Evolutionary conservation across 768 basidiomycete species (phyloP), one percentile per base, ranked within the genome.

Genomic region (Postia placenta): DNA sequence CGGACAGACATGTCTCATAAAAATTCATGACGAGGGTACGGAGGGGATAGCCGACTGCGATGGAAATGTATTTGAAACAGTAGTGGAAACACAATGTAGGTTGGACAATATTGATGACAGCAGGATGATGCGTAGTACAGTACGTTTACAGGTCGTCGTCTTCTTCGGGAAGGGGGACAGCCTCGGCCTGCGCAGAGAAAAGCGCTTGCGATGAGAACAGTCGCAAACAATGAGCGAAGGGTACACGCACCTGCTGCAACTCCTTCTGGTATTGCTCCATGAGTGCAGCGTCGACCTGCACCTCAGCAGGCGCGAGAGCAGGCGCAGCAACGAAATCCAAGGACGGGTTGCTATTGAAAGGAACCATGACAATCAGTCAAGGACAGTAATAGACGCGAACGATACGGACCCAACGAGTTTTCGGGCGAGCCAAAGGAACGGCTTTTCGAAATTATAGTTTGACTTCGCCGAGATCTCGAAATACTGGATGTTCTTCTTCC

Each of bases 391-490:
- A 9, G 3, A 22, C 24, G 14, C 3, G 15, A 20, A 11, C 30
- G 15, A 5, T 5, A 75, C 89, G 54, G 61, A 92, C 92, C 93
- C 95, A 56, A 95, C 94, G 55, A 99, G 79, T 74, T 98, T 99
- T 74, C 92, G 83, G 51, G 92, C 94, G 67, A 98, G 79, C 96
- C 96, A 98, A 56, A 99, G 80, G 91, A 99, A 98, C 43, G 96
- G 96, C 69, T 97, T 97, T 73, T 99, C 96, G 65, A 98, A 98
- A 78, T 99, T 99, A 71, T 98, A 99, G 79, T 99, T 99, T 40
- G 94, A 97, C 73, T 99, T 99, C 47, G 96, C 96, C 0, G 96
- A 98, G 59, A 99, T 98, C 65, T 99, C 96, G 67, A 94, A 99
- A 76, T 99, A 99, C 67, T 98, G 96, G 45, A 99, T 80, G 72